phyloP scores from a whole-genome alignment of 2,329 filamentous ascomycete species.

The Trichoderma simmonsii region DNA sequence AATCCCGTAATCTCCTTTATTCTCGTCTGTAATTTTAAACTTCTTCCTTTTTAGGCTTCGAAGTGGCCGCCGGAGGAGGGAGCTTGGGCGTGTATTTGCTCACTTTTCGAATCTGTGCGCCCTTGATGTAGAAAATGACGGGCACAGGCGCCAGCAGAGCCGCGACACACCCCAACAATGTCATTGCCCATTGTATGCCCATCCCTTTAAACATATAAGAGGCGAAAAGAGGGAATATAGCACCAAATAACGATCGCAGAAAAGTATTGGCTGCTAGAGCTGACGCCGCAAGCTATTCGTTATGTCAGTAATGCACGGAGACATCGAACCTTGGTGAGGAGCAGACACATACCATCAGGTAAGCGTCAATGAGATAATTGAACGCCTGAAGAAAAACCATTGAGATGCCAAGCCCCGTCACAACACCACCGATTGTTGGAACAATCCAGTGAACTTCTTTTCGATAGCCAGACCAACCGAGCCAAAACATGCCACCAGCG shows the following conservation, averaged over 20 bases:
- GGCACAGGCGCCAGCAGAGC: background rate
- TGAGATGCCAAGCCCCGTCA: background rate
- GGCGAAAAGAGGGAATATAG: background rate
- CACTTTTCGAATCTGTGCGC: background rate
- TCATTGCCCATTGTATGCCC: background rate
- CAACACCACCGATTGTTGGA: background rate
- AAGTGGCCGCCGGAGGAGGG: background rate
- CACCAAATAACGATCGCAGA: background rate
- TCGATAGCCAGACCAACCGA: background rate
- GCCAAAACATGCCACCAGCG: conserved; percentile 3
- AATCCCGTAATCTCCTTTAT: background rate
- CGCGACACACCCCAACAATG: background rate
- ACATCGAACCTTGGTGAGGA: background rate
- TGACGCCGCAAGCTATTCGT: background rate
- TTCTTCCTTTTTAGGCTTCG: background rate
- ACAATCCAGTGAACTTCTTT: conserved; percentile 3
- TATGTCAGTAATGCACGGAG: background rate
- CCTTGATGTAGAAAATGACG: conserved; percentile 1
- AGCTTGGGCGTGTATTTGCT: background rate
- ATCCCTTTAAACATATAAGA: background rate
- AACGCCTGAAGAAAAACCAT: conserved; percentile 1
- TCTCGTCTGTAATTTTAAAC: background rate
- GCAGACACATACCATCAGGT: background rate
- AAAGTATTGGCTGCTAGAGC: background rate
- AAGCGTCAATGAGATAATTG: background rate